Evolutionary conservation across 2,329 filamentous ascomycete species (phyloP), one percentile per base, ranked within the genome.

Genomic region (Aureobasidium pullulans): DNA sequence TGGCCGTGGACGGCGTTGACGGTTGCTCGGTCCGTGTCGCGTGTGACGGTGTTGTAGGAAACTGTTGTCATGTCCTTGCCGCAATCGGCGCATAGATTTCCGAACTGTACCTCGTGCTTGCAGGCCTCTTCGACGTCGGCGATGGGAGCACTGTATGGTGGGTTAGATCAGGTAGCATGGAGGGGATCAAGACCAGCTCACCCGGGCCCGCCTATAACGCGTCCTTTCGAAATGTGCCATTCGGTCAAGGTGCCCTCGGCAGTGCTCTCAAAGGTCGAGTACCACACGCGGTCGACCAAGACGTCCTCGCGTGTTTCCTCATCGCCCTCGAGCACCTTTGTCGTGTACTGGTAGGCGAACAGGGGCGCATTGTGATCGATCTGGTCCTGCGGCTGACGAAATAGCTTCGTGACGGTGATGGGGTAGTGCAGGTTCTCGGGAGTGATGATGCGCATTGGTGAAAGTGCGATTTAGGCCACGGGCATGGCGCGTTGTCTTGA

Each of bases 1-100:
- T 96, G 92, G 72, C 96, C 90, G 75, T 99, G 94, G 31, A 89
- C 87, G 84, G 96, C 96, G 75, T 93, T 93, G 72, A 99, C 93
- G 61, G 88, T 90, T 54, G 94, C 94, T 66, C 93, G 90, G 63
- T 88, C 85, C 2, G 89, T 88, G 71, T 96, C 90, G 66, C 84
- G 83, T 49, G 84, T 79, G 63, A 92, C 87, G 61, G 86, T 90
- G 59, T 90, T 90, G 82, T 90, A 96, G 72, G 86, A 88, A 66
- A 86, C 83, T 68, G 90, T 86, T 58, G 90, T 96, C 91, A 99
- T 96, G 75, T 97, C 92, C 74, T 93, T 90, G 64, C 94, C 94
- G 74, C 94, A 99, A 63, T 92, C 83, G 61, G 86, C 90, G 75
- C 94, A 99, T 65, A 99, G 82, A 46, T 92, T 92, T 60, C 88